Evolutionary conservation across 495 filamentous ascomycete species (phyloP).

Genomic region (Trichoderma virens): DNA sequence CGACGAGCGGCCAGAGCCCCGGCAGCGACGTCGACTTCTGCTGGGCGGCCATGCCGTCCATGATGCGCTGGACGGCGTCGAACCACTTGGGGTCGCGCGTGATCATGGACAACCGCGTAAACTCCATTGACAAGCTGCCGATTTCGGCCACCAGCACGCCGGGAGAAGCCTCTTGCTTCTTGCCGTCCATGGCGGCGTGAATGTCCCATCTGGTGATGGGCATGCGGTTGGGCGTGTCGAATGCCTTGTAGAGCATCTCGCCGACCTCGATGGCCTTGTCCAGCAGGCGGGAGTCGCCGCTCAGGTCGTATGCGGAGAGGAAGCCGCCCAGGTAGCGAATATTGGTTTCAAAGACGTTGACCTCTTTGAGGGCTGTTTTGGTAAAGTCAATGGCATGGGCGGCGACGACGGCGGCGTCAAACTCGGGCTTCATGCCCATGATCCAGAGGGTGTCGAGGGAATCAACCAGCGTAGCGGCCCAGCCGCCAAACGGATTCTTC

Average conservation of each 20-base stretch:
- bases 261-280: constrained; percentile 76
- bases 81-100: constrained; percentile 78
- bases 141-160: constrained; percentile 48
- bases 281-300: constrained; percentile 58
- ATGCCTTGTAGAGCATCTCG: constrained; percentile 75
- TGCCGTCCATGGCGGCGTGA: constrained; percentile 22
- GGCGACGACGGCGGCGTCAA: constrained; percentile 73
- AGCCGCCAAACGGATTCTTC: constrained; percentile 77
- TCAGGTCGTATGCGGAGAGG: constrained; percentile 67
- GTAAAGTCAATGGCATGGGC: constrained; percentile 79
- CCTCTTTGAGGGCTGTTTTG: constrained; percentile 44
- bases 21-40: constrained; percentile 61
- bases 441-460: constrained; percentile 91
- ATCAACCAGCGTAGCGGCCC: constrained; percentile 91
- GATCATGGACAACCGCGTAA: constrained; percentile 74
- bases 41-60: constrained; percentile 58
- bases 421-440: constrained; percentile 85
- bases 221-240: constrained; percentile 91
- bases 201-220: constrained; percentile 63
- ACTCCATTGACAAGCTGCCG: constrained; percentile 74
- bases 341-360: constrained; percentile 74
- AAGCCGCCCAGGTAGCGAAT: constrained; percentile 77
- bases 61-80: constrained; percentile 77
- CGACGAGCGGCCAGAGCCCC: constrained; percentile 45
- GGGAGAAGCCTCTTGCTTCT: constrained; percentile 25